Evolutionary conservation across 2,329 filamentous ascomycete species (phyloP).

Genomic region (Fusarium devonianum): DNA sequence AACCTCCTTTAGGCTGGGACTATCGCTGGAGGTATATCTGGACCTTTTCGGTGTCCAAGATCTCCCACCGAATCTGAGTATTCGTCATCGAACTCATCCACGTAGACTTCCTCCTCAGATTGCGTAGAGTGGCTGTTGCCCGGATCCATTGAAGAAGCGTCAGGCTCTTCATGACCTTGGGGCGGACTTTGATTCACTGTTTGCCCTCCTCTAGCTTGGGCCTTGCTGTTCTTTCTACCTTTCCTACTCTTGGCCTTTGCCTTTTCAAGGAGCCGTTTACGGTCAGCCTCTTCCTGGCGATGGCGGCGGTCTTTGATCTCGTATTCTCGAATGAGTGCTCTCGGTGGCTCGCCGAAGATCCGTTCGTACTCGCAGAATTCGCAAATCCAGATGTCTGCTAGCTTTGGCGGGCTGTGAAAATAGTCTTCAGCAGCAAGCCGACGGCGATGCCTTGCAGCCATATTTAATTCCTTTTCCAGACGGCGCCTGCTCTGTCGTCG

Average conservation of each 20-base stretch:
- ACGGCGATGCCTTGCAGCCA: constrained; percentile 79
- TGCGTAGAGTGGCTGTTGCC: constrained; percentile 49
- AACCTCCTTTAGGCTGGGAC: constrained; percentile 19
- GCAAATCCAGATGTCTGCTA: constrained; percentile 89
- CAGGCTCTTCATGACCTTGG: constrained; percentile 34
- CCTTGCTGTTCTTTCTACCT: constrained; percentile 78
- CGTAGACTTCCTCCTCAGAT: constrained; percentile 50
- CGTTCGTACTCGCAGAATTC: constrained; percentile 98
- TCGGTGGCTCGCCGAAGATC: constrained; percentile 88
- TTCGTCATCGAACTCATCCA: constrained; percentile 45
- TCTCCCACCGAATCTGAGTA: constrained; percentile 35
- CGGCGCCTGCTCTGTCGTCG: constrained; percentile 69
- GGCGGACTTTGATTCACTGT: constrained; percentile 32
- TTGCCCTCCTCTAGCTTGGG: constrained; percentile 40
- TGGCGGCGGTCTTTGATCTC: constrained; percentile 92
- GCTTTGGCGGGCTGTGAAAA: constrained; percentile 72
- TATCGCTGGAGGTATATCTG: constrained; percentile 16
- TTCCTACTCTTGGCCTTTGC: constrained; percentile 93
- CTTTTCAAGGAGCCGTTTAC: constrained; percentile 84
- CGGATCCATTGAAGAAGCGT: constrained; percentile 35
- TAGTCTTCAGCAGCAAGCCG: constrained; percentile 80
- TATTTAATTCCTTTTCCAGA: constrained; percentile 72
- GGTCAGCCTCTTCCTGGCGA: constrained; percentile 84
- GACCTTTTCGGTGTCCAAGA: constrained; percentile 17
- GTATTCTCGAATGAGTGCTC: constrained; percentile 86